phyloP scores from a whole-genome alignment of 371 early-diverging fungal species.

The Mortierella polycephala region DNA sequence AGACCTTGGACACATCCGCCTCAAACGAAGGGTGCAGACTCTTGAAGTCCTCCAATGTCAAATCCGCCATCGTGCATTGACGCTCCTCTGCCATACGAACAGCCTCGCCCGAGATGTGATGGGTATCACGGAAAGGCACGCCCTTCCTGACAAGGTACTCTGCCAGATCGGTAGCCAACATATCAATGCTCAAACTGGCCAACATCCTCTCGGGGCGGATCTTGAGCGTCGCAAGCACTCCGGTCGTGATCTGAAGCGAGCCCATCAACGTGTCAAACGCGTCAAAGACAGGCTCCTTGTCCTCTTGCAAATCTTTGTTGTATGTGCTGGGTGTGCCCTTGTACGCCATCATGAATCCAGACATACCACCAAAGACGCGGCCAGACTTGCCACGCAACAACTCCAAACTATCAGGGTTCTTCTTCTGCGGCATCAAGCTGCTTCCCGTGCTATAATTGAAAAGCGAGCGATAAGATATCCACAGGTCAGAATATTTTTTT shows the following conservation, averaged over 20 bases:
- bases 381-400: constrained; percentile 96
- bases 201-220: constrained; percentile 82
- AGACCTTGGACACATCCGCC: constrained; percentile 81
- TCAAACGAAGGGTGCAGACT: constrained; percentile 84
- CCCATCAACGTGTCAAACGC: constrained; percentile 89
- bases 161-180: constrained; percentile 98
- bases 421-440: constrained; percentile 98
- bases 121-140: constrained; percentile 98
- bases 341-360: constrained; percentile 97
- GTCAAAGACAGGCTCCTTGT: constrained; percentile 98
- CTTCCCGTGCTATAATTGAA: constrained; percentile 84
- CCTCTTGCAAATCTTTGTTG: constrained; percentile 99
- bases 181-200: constrained; percentile 84
- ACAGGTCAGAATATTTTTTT: too few species aligned
- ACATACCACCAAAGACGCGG: constrained; percentile 94
- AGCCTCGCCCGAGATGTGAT: constrained; percentile 96
- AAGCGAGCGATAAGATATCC: constrained; percentile 2
- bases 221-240: constrained; percentile 89
- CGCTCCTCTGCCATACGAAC: constrained; percentile 93
- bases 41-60: constrained; percentile 83
- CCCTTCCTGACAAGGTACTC: constrained; percentile 94
- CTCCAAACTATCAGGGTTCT: constrained; percentile 97
- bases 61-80: constrained; percentile 69
- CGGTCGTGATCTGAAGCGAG: constrained; percentile 90
- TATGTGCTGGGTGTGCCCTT: constrained; percentile 97